Evolutionary conservation across 305 asterid genomes (phyloP).

Genomic region (Stenogyne calaminthoides): DNA sequence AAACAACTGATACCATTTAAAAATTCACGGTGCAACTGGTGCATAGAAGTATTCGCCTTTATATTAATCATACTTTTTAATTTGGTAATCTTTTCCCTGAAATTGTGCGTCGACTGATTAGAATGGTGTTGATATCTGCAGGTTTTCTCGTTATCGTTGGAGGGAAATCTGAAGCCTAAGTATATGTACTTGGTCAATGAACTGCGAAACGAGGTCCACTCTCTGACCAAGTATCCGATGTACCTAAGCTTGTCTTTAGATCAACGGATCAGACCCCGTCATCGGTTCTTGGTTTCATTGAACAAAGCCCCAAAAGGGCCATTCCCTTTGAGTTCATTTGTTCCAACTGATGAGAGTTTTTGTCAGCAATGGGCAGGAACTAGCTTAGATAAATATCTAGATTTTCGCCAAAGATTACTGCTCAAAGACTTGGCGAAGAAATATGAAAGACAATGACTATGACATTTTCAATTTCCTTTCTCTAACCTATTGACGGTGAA

Average conservation of each 20-base stretch:
- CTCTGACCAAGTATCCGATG: conserved; percentile 80
- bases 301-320: conserved; percentile 93
- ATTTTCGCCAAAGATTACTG: conserved; percentile 78
- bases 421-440: conserved; percentile 81
- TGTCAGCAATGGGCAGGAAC: conserved; percentile 98
- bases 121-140: conserved; percentile 36
- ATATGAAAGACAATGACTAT: conserved; percentile 63
- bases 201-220: conserved; percentile 81
- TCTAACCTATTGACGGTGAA: conserved; percentile 13
- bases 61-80: conserved; percentile 7
- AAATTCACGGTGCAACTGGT: no score
- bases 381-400: conserved; percentile 77
- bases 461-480: conserved; percentile 24
- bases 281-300: conserved; percentile 75
- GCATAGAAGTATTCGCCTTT: not conserved
- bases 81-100: conserved; percentile 11
- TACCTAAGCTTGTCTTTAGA: conserved; percentile 90
- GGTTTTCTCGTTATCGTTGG: conserved; percentile 88
- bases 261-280: conserved; percentile 96
- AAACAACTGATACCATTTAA: no score
- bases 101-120: conserved; percentile 14
- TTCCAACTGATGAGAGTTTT: conserved; percentile 90
- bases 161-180: conserved; percentile 86
- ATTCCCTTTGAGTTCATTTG: conserved; percentile 85
- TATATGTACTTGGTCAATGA: conserved; percentile 86